phyloP scores from a whole-genome alignment of 306 rosid species.

The Quillaja saponaria region DNA sequence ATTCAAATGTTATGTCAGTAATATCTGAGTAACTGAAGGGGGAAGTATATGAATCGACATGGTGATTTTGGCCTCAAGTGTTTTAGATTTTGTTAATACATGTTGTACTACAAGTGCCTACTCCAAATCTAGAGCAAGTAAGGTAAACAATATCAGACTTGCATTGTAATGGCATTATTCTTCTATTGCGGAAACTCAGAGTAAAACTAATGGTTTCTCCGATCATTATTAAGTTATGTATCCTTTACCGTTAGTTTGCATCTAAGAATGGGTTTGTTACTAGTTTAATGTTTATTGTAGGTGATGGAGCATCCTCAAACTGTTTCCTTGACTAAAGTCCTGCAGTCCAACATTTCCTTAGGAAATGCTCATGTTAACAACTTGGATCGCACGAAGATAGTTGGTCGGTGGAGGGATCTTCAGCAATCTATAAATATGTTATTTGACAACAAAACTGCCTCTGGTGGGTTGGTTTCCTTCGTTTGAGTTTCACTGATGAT shows the following conservation, averaged over 20 bases:
- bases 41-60: background rate
- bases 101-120: background rate
- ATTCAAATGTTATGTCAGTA: too few species aligned
- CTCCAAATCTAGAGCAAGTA: background rate
- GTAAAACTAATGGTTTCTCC: slow-evolving; percentile 7
- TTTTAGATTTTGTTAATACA: background rate
- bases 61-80: background rate
- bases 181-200: slow-evolving; percentile 1
- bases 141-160: too few species aligned
- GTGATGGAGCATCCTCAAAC: slow-evolving; percentile 94
- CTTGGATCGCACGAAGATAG: slow-evolving; percentile 36
- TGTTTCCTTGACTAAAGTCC: slow-evolving; percentile 65
- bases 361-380: slow-evolving; percentile 60
- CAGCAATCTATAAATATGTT: slow-evolving; percentile 76
- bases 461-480: slow-evolving; percentile 40
- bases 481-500: slow-evolving; percentile 4
- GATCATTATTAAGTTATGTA: slow-evolving; percentile 2
- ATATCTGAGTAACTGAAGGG: too few species aligned
- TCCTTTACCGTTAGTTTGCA: slow-evolving; percentile 25
- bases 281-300: slow-evolving; percentile 43
- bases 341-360: slow-evolving; percentile 60
- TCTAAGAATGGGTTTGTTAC: slow-evolving; percentile 20
- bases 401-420: slow-evolving; percentile 75
- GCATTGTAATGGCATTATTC: too few species aligned
- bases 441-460: slow-evolving; percentile 66